Evolutionary conservation across 108 stramenopile genomes (phyloP).

Genomic region (Epipyxis sp.): DNA sequence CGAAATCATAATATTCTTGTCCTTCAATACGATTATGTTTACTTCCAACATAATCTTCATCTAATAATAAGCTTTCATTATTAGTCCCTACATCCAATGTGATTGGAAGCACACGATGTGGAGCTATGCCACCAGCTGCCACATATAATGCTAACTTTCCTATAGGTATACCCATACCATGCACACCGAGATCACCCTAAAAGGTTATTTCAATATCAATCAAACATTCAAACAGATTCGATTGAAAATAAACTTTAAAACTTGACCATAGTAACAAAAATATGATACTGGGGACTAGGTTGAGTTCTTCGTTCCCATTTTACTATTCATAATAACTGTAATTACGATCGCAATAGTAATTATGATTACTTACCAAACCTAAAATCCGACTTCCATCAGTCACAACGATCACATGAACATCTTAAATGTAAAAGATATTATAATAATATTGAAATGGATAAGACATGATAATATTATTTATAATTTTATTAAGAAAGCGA

Average conservation of each 20-base stretch:
- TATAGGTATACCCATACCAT: slow-evolving; percentile 85
- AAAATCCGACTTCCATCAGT: slow-evolving; percentile 92
- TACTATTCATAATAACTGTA: too few relatives aligned
- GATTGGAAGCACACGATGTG: slow-evolving; percentile 90
- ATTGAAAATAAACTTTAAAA: too few relatives aligned
- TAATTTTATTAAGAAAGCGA: too few relatives aligned
- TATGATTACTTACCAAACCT: slow-evolving; percentile 59
- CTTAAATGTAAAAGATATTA: too few relatives aligned
- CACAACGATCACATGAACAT: slow-evolving; percentile 87
- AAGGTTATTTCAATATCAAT: neutral
- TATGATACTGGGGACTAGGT: too few relatives aligned
- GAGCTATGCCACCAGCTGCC: slow-evolving; percentile 95
- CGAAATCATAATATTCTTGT: slow-evolving; percentile 70
- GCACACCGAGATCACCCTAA: slow-evolving; percentile 18
- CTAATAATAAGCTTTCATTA: slow-evolving; percentile 77
- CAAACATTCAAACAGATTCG: too few relatives aligned
- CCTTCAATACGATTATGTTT: slow-evolving; percentile 72
- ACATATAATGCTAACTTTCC: slow-evolving; percentile 88
- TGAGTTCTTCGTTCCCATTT: too few relatives aligned
- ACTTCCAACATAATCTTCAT: slow-evolving; percentile 87
- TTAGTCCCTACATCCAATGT: slow-evolving; percentile 96
- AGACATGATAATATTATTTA: too few relatives aligned
- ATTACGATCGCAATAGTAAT: neutral
- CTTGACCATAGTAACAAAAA: too few relatives aligned
- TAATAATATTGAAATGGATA: too few relatives aligned